Evolutionary conservation across 768 basidiomycete genomes (phyloP), one percentile per base, ranked within the genome.

Genomic region (Boletus rubropictus): DNA sequence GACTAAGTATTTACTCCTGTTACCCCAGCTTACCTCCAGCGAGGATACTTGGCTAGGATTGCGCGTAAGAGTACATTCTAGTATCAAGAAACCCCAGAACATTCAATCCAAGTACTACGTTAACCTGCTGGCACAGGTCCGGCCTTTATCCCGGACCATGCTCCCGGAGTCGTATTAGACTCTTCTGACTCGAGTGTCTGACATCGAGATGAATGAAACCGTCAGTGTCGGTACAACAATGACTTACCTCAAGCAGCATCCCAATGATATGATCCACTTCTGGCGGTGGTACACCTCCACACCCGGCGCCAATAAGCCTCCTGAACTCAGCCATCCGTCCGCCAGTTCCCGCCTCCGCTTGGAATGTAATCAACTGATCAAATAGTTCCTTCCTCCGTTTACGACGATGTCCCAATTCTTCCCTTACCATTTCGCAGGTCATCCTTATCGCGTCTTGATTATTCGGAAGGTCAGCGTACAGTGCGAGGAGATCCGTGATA

Each of bases 291-390:
- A 93, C 78, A 0, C 89, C 87, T 20, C 91, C 91, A 69, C 90
- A 95, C 0, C 90, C 93, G 14, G 90, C 84, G 27, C 86, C 85
- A 57, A 99, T 93, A 42, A 99, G 66, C 52, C 84, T 75, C 56
- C 93, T 73, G 64, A 97, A 99, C 54, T 94, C 87, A 5, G 78
- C 75, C 82, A 98, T 94, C 52, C 84, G 76, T 33, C 88, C 89
- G 25, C 86, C 82, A 1, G 93, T 96, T 5, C 94, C 94, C 1
- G 88, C 84, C 66, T 94, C 90, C 17, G 89, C 86, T 63, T 93
- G 88, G 67, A 88, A 84, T 25, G 74, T 77, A 10, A 87, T 87
- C 54, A 89, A 73, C 48, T 81, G 79, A 40, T 86, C 83, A 55
- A 96, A 91, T 50, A 81, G 72, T 11, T 73, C 74, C 56, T 80